Conservation (phyloP, 2,329 filamentous ascomycete species). For the Claviceps sp. region DNA sequence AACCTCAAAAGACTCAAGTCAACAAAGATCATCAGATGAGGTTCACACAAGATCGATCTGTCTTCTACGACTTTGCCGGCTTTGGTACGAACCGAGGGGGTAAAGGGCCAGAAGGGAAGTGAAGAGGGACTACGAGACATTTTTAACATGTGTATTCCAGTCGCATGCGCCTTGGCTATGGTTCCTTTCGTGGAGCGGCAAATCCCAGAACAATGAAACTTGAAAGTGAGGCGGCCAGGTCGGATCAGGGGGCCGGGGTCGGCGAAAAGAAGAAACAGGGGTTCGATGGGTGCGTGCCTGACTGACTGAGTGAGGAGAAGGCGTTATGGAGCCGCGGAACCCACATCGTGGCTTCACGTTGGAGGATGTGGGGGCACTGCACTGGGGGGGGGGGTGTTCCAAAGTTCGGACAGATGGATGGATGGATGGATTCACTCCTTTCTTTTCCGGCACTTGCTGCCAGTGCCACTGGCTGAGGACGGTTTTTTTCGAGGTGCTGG, state of each 20-base stretch:
- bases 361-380: neutral
- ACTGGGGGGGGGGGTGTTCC: too few species aligned
- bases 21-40: too few species aligned
- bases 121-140: neutral
- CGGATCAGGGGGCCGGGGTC: neutral
- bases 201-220: neutral
- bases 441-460: too few species aligned
- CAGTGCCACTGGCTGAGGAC: too few species aligned
- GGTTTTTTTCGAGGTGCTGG: too few species aligned
- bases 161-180: neutral
- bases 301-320: neutral
- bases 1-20: too few species aligned
- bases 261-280: neutral
- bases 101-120: too few species aligned
- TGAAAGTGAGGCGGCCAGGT: neutral
- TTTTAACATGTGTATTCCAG: neutral
- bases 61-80: too few species aligned
- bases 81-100: too few species aligned
- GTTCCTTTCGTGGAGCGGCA: neutral
- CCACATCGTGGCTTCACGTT: slow-evolving; percentile 8
- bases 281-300: neutral
- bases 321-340: slow-evolving; percentile 5
- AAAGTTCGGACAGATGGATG: too few species aligned
- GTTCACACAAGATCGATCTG: too few species aligned
- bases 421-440: too few species aligned